phyloP scores from a whole-genome alignment of 768 basidiomycete species.

The Psilocybe tampanensis region DNA sequence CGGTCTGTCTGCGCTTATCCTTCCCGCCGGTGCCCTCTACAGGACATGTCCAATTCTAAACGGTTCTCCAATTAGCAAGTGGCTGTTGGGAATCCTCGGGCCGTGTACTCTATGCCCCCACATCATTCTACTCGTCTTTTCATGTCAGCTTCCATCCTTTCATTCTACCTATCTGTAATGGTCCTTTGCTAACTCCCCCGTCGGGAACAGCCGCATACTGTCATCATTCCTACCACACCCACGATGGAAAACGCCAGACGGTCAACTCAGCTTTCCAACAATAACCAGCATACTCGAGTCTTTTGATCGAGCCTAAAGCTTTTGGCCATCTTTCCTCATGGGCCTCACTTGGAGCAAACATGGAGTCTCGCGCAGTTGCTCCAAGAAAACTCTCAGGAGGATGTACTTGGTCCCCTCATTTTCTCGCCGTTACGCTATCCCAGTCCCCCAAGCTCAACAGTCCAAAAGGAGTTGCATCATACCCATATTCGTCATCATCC shows the following conservation, averaged over 20 bases:
- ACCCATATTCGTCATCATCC: not conserved
- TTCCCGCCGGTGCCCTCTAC: not conserved
- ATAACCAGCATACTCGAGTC: not conserved
- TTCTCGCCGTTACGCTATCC: not conserved
- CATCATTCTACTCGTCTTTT: not conserved
- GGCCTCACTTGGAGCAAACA: not conserved
- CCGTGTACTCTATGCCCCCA: not conserved
- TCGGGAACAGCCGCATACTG: not conserved
- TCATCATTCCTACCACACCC: not conserved
- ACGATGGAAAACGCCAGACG: not conserved
- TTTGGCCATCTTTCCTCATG: not conserved
- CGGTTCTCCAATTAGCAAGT: not conserved
- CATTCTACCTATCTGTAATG: not conserved
- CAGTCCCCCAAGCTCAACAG: not conserved
- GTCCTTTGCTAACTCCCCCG: not conserved
- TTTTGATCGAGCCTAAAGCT: constrained; percentile 1
- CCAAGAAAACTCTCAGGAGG: not conserved
- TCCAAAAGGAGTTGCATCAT: not conserved
- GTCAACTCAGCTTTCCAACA: not conserved
- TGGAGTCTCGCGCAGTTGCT: not conserved
- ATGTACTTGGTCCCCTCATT: not conserved
- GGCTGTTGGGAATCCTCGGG: not conserved
- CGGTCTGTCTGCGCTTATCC: not conserved
- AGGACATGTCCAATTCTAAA: not conserved
- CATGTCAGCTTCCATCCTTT: not conserved